Conservation (phyloP, 2,329 filamentous ascomycete genomes). For the Diaporthe destruens region DNA sequence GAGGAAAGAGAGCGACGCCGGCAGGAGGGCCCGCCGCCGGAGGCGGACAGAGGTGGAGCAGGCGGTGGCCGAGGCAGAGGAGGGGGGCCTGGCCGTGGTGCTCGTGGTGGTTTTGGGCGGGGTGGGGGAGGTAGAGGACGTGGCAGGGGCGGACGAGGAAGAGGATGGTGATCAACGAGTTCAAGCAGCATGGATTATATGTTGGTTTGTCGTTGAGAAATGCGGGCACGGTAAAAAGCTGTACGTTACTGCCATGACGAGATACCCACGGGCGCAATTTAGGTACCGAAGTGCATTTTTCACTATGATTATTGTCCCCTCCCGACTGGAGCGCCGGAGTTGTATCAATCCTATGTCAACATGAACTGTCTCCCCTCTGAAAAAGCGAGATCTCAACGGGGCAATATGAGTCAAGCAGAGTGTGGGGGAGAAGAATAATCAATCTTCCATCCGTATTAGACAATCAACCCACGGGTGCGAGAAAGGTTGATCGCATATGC, state of each 20-base stretch:
- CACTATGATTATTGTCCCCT: not conserved
- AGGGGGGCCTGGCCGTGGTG: slow-evolving; percentile 52
- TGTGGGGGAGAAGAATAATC: slow-evolving; percentile 55
- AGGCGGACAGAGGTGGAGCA: slow-evolving; percentile 47
- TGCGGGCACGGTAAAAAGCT: slow-evolving; percentile 25
- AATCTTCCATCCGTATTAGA: slow-evolving; percentile 62
- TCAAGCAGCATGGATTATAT: slow-evolving; percentile 39
- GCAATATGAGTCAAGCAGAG: slow-evolving; percentile 59
- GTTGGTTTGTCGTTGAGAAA: not conserved
- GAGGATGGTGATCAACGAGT: slow-evolving; percentile 52
- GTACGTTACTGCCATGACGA: slow-evolving; percentile 39
- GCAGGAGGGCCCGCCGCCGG: slow-evolving; percentile 66
- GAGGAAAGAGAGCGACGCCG: slow-evolving; percentile 75
- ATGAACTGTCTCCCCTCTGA: slow-evolving; percentile 57
- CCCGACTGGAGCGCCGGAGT: not conserved
- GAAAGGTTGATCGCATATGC: slow-evolving; percentile 59
- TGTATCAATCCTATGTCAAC: not conserved
- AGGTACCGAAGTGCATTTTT: not conserved
- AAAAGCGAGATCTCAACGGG: slow-evolving; percentile 60
- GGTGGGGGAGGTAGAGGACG: slow-evolving; percentile 53
- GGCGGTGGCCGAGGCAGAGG: slow-evolving; percentile 46
- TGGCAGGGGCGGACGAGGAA: slow-evolving; percentile 54
- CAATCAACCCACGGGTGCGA: slow-evolving; percentile 56
- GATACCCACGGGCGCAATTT: slow-evolving; percentile 22
- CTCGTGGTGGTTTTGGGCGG: slow-evolving; percentile 50